Percentiles rank a stretch among this genome's conserved stretches.
Conservation (phyloP, 116 monocot species). For the Iris pallida region DNA sequence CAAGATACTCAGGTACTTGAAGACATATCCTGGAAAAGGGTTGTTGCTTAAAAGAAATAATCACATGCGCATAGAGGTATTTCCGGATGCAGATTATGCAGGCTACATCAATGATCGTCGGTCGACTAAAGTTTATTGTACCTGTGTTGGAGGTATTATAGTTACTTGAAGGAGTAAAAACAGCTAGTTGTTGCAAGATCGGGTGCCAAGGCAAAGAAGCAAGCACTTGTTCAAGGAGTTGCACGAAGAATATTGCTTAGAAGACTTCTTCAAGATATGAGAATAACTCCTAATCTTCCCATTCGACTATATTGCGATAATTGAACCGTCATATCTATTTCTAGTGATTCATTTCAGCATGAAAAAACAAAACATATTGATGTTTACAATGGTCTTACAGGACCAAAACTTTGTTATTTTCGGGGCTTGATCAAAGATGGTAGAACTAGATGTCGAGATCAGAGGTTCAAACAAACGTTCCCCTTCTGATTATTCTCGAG, state of each 20-base stretch:
- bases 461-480: too few relatives aligned
- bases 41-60: not conserved
- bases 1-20: not conserved
- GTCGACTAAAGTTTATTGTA: not conserved
- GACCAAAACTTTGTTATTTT: slow-evolving; percentile 1
- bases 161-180: too few relatives aligned
- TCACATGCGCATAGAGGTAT: slow-evolving; percentile 1
- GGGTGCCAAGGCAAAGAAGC: not conserved
- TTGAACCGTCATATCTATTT: not conserved
- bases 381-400: not conserved
- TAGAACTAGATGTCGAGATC: too few relatives aligned
- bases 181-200: too few relatives aligned
- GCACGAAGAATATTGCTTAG: not conserved
- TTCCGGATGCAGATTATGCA: too few relatives aligned
- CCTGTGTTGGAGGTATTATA: too few relatives aligned
- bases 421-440: too few relatives aligned
- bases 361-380: not conserved
- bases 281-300: not conserved
- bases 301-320: not conserved
- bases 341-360: not conserved
- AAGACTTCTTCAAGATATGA: not conserved
- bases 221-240: not conserved
- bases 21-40: slow-evolving; percentile 1
- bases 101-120: not conserved
- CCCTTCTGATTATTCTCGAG: too few relatives aligned